phyloP scores from a whole-genome alignment of 2,329 filamentous ascomycete genomes.

The Nemania bipapillata region DNA sequence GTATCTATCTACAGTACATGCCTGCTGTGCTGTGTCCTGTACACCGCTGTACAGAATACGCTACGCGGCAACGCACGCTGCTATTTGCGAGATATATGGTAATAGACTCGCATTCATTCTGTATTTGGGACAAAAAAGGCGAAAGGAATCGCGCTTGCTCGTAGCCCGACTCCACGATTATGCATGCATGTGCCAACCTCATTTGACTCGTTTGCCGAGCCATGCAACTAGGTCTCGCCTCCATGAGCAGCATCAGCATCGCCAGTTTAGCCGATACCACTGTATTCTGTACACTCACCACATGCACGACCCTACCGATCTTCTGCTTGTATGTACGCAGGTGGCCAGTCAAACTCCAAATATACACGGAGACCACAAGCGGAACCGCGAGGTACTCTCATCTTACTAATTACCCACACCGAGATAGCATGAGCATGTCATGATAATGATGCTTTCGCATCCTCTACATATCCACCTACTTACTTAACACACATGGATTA shows the following conservation, averaged over 20 bases:
- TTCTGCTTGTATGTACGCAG: too few species aligned
- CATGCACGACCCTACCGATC: too few species aligned
- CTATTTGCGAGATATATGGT: not conserved
- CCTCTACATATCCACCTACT: not conserved
- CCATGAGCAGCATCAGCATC: conserved; percentile 1
- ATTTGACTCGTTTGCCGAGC: conserved; percentile 22
- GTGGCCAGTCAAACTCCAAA: not conserved
- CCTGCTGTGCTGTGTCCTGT: too few species aligned
- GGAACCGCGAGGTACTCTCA: not conserved
- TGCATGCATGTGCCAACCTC: conserved; percentile 12
- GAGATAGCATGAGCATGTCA: not conserved
- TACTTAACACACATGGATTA: not conserved
- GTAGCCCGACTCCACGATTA: conserved; percentile 17
- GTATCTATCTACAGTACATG: not conserved
- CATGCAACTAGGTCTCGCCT: not conserved
- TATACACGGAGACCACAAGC: not conserved
- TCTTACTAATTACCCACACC: not conserved
- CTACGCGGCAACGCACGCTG: not conserved
- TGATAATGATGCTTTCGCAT: not conserved
- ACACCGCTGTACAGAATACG: not conserved
- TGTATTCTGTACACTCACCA: too few species aligned
- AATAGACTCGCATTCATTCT: not conserved
- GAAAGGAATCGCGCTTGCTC: conserved; percentile 4
- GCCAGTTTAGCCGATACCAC: not conserved
- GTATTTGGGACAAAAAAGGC: not conserved